Base-by-base conservation (phyloP, 108 stramenopile genomes). In the Epipyxis sp. region DNA sequence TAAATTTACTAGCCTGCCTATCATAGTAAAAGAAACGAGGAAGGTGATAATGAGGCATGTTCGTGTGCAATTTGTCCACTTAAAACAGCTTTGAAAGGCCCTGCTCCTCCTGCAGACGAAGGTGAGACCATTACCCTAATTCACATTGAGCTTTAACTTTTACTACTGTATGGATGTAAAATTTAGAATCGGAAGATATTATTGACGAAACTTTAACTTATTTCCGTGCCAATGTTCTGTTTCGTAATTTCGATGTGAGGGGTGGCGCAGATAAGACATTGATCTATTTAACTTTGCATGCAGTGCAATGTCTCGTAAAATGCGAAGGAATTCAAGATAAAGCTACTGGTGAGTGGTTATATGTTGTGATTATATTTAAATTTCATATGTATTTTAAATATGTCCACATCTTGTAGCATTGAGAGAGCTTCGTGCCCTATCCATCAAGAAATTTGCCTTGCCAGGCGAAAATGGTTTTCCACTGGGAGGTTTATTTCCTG, bases 271-370 rank as follows among this genome's bases (percentile, higher is more conserved):
- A 88, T 69, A 79, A 87, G 39, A 82, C 86, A 27, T 61, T 90
- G 35, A 87, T 90, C 81, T 90, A 88, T 79, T 78, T 88, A 13
- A 90, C 87, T 29, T 76, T 90, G 42, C 87, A 58, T 74, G 79
- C 83, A n/a, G 71, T 79, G 74, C 83, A 81, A 69, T 83, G 82
- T 79, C 84, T 88, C 44, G 72, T 76, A 44, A 83, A 85, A 57
- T 42, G 79, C 42, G 87, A 86, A 78, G 44, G 69, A 1, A 40
- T 41, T 16, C 1, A 57, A 69, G 82, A 76, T 68, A 82, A 78
- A 46, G 83, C 76, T 10, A 40, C 40, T 58, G 80, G 13, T 71
- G 29, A 25, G 13, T 50, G 20, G 59, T 25, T 13, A 76, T 57
- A 16, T 10, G 72, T 57, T 27, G 57, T 20, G 27, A 20, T 76